phyloP scores from a whole-genome alignment of 768 basidiomycete genomes.

The Kwoniella shandongensis region DNA sequence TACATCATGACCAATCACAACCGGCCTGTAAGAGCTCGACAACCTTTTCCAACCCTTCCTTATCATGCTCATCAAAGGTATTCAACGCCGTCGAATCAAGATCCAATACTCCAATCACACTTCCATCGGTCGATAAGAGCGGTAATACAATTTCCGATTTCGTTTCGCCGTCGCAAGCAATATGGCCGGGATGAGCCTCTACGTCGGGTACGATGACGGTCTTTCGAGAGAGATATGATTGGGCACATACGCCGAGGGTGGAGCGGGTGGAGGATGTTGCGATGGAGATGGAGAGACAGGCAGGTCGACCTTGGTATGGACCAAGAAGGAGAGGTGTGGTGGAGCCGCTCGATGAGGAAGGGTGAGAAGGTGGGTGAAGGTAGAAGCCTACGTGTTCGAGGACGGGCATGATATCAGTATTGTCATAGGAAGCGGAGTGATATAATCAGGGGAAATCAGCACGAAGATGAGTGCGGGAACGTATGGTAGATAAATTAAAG shows the following conservation, averaged over 20 bases:
- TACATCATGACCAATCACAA: constrained; percentile 32
- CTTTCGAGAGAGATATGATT: constrained; percentile 63
- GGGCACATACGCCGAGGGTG: constrained; percentile 78
- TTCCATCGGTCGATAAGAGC: constrained; percentile 49
- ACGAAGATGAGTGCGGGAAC: too few species aligned
- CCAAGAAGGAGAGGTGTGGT: constrained; percentile 63
- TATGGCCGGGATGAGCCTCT: constrained; percentile 81
- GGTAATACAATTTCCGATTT: constrained; percentile 89
- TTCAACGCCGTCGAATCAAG: constrained; percentile 72
- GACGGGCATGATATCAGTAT: too few species aligned
- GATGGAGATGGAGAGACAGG: constrained; percentile 75
- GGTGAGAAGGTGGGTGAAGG: constrained; percentile 56
- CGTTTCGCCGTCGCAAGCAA: constrained; percentile 85
- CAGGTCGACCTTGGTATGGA: constrained; percentile 87
- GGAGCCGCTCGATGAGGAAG: constrained; percentile 6
- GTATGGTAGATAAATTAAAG: too few species aligned
- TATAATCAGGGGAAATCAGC: too few species aligned
- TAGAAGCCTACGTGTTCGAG: constrained; percentile 84
- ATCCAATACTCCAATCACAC: constrained; percentile 64
- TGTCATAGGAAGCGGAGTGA: neutral
- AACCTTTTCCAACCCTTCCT: constrained; percentile 72
- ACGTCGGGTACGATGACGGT: constrained; percentile 76
- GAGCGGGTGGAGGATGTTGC: constrained; percentile 55
- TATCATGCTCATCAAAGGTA: constrained; percentile 77
- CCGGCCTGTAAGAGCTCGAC: constrained; percentile 61